Conservation (phyloP, 768 basidiomycete genomes). For the Termitomyces sp. region DNA sequence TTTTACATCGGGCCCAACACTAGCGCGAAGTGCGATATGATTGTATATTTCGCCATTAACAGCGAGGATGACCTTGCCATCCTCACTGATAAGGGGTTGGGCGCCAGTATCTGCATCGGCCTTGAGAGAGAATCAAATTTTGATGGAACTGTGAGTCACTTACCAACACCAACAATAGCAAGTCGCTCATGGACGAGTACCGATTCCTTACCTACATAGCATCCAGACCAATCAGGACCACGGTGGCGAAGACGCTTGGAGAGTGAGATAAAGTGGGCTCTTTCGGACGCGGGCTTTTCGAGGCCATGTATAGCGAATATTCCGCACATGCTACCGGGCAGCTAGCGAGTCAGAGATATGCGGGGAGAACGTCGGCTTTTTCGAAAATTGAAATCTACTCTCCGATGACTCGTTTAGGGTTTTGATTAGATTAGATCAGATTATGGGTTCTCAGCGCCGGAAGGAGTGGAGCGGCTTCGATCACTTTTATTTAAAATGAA, state of each 20-base stretch:
- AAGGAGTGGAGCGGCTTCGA: not conserved
- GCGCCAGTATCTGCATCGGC: slow-evolving; percentile 80
- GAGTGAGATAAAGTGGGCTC: slow-evolving; percentile 75
- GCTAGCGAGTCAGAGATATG: slow-evolving; percentile 8
- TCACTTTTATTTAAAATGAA: not conserved
- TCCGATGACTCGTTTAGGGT: slow-evolving; percentile 19
- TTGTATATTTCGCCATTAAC: slow-evolving; percentile 99
- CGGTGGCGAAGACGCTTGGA: slow-evolving; percentile 91
- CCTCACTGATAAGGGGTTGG: slow-evolving; percentile 86
- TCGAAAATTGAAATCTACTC: slow-evolving; percentile 5
- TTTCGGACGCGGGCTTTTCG: slow-evolving; percentile 62
- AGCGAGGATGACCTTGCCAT: slow-evolving; percentile 77
- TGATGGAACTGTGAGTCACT: slow-evolving; percentile 23
- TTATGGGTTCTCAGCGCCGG: not conserved
- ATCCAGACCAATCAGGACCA: slow-evolving; percentile 99
- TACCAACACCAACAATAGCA: slow-evolving; percentile 97
- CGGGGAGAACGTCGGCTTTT: slow-evolving; percentile 9
- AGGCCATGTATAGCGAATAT: slow-evolving; percentile 85
- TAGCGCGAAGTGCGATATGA: slow-evolving; percentile 75
- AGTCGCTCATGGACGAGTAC: slow-evolving; percentile 94
- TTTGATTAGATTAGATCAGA: slow-evolving; percentile 11
- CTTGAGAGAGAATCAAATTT: not conserved
- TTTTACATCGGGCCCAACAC: slow-evolving; percentile 57
- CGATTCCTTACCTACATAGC: slow-evolving; percentile 76
- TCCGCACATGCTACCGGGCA: slow-evolving; percentile 70